phyloP scores from a whole-genome alignment of 441 rosid species.

The Corymbia calophylla region DNA sequence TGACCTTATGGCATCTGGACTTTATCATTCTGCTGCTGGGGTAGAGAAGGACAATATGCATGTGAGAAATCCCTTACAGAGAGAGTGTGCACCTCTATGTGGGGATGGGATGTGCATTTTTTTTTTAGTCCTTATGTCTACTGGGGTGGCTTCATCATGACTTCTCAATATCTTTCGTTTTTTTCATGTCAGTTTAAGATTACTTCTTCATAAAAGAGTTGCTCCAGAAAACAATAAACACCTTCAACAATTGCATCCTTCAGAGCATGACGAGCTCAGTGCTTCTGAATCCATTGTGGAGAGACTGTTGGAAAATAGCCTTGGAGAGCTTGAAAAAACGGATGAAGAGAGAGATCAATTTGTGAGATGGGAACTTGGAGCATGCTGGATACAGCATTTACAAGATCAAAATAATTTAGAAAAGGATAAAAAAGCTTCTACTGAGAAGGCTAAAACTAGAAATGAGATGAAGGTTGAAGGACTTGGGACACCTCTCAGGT shows the following conservation, averaged over 20 bases:
- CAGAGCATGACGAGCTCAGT: slow-evolving; percentile 50
- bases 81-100: not conserved
- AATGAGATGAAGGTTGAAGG: slow-evolving; percentile 97
- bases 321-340: slow-evolving; percentile 55
- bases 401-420: slow-evolving; percentile 69
- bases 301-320: slow-evolving; percentile 55
- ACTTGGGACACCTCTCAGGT: slow-evolving; percentile 90
- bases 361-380: slow-evolving; percentile 79
- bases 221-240: slow-evolving; percentile 49
- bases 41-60: not conserved
- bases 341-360: slow-evolving; percentile 29
- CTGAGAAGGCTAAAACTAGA: slow-evolving; percentile 48
- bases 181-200: slow-evolving; percentile 48
- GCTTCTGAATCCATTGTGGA: slow-evolving; percentile 53
- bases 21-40: not conserved
- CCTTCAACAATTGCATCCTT: slow-evolving; percentile 28
- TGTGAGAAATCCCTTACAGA: not conserved
- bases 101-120: not conserved
- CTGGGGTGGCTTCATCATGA: not conserved
- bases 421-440: slow-evolving; percentile 64
- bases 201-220: slow-evolving; percentile 44
- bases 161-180: slow-evolving; percentile 7
- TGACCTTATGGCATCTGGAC: not conserved
- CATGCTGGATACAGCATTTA: slow-evolving; percentile 75
- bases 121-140: not conserved